Base-by-base conservation (phyloP, 495 filamentous ascomycete genomes). In the Penicilliopsis zonata region DNA sequence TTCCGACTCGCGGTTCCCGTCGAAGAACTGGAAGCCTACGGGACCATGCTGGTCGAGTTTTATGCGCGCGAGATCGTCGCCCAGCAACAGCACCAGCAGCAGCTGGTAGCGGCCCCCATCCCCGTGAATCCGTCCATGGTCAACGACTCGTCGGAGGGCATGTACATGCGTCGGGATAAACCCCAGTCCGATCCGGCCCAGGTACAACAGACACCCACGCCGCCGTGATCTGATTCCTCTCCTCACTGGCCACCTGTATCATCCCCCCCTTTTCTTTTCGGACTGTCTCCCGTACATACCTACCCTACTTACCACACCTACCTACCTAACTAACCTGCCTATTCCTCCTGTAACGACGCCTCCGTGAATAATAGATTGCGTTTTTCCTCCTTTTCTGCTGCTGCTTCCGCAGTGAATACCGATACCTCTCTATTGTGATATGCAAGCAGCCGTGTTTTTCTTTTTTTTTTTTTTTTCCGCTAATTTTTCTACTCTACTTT, bases 1-100 rank as follows among this genome's bases (percentile, higher is more conserved):
- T 99, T 99, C 55, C 81, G 92, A 20, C 77, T 99, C 9, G 82
- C 87, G 3, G 80, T 96, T 2, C 80, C 92, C 0, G 82, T 96
- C 6, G 88, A 95, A 51, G 92, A 96, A 44, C 68, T 99, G 13
- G 92, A 99, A 53, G 83, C 86, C 2, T 99, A 99, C 40, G 90
- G 88, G 5, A 99, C 90, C 2, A 95, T 95, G 92, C 70, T 99
- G 2, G 90, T 99, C 7, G 87, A 96, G 51, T 99, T 96, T 51
- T 99, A 96, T 44, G 87, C 86, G 0, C 69, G 92, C 15, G 92
- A 96, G 53, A 80, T 94, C 13, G 69, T 94, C 4, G 66, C 80
- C 5, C 82, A 82, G 43, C 70, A 73, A 36, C 59, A 67, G 24
- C 48, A 52, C n/a, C 46, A 52, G n/a, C 39, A 33, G 8, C 32